Evolutionary conservation across 441 rosid species (phyloP), one percentile per base, ranked within the genome.

Genomic region (Pelargonium exstipulatum): DNA sequence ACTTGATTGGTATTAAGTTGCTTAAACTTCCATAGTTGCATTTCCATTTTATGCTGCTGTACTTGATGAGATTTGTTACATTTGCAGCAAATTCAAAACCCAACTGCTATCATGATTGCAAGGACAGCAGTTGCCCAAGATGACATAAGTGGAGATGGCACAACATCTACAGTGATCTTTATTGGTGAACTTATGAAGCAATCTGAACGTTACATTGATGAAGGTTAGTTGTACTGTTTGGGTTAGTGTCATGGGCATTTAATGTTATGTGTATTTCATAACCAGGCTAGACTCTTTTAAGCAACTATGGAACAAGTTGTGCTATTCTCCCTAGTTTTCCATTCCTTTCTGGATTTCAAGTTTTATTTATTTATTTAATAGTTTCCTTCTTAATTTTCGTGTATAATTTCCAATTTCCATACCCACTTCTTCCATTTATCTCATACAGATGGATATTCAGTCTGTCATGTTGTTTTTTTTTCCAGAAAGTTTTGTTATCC

Each of bases 181-280:
- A 95, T 91, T 64, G 96, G 99, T 16, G 99, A 95, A 84, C 97
- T 95, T 49, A 88, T 95, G 96, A 95, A 90, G 69, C 99, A 91
- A 74, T 88, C 97, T 1, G 97, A 91, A 66, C 95, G 97, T 20
- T 91, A 82, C 81, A 91, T 95, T 58, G 97, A 87, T 68, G 97
- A 91, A 86, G 99, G 99, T 91, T 68, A 43, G 84, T 67, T 29
- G 3, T 65, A 17, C 63, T 12, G 40, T 37, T 72, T 14, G 17
- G 13, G 45, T 62, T 3, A 13, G 57, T 49, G 57, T 49, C 57
- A 13, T 49, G 7, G 57, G 18, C 57, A n/a, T 49, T 3, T 49
- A 49, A 16, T 48, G 55, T 0, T 48, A 48, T 10, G 55, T 48
- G n/a, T 12, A 48, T 48, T 48, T 48, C n/a, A n/a, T 14, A 48